phyloP scores from a whole-genome alignment of 2,329 filamentous ascomycete genomes.

The Alternaria infectoria region DNA sequence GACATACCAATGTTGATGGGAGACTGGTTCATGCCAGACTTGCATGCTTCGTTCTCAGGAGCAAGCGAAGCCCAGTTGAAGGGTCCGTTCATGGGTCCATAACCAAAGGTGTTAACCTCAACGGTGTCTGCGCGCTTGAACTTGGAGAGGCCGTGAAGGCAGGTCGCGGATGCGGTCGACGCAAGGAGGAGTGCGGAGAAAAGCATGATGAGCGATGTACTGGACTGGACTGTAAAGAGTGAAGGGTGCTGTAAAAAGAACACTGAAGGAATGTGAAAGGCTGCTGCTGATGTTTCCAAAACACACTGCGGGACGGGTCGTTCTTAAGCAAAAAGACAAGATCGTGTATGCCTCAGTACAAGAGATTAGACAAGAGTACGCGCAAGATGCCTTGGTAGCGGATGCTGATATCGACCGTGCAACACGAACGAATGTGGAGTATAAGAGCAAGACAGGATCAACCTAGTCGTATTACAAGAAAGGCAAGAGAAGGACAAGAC shows the following conservation, averaged over 20 bases:
- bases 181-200: constrained; percentile 39
- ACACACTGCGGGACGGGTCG: background rate
- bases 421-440: constrained; percentile 5
- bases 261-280: background rate
- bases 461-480: constrained; percentile 13
- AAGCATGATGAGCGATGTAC: constrained; percentile 34
- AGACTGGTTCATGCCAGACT: constrained; percentile 59
- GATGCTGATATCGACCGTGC: constrained; percentile 23
- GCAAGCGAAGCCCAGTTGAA: constrained; percentile 60
- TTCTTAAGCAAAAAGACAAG: constrained; percentile 1
- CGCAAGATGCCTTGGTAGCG: background rate
- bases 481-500: constrained; percentile 6
- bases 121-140: constrained; percentile 39
- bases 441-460: constrained; percentile 18
- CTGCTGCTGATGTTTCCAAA: background rate
- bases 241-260: background rate
- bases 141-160: constrained; percentile 52
- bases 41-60: constrained; percentile 55
- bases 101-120: constrained; percentile 50
- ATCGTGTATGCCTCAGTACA: background rate
- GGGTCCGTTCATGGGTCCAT: constrained; percentile 55
- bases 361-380: background rate
- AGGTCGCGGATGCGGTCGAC: constrained; percentile 48
- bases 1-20: constrained; percentile 60
- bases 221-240: background rate